A percentile compares a stretch with the other conserved stretches of the same genome.
Evolutionary conservation across 257 asterid species (phyloP).

Genomic region (Lithospermum erythrorhizon): DNA sequence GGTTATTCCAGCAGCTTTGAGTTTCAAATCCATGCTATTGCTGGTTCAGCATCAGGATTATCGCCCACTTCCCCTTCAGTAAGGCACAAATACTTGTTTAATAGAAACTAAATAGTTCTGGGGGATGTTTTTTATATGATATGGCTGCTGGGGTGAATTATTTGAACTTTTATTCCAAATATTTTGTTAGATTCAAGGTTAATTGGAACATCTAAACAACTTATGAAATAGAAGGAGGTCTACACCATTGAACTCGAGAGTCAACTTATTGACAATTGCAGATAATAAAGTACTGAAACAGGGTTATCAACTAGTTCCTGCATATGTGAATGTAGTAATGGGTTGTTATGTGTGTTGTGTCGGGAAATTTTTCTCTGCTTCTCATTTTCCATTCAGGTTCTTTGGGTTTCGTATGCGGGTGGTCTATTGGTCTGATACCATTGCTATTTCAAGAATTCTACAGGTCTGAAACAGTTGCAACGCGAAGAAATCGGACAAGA

Average conservation of each 20-base stretch:
- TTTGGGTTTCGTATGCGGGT: background rate
- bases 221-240: too few relatives aligned
- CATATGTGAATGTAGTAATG: too few relatives aligned
- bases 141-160: too few relatives aligned
- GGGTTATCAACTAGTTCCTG: too few relatives aligned
- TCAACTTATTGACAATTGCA: too few relatives aligned
- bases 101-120: conserved; percentile 20
- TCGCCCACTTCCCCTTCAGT: conserved; percentile 39
- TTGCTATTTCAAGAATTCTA: conserved; percentile 34
- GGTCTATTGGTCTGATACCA: conserved; percentile 28
- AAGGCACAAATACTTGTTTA: conserved; percentile 18
- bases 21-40: conserved; percentile 69
- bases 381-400: conserved; percentile 2
- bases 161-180: too few relatives aligned
- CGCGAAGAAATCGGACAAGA: conserved; percentile 25
- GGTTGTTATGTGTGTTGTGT: too few relatives aligned
- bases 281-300: too few relatives aligned
- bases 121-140: too few relatives aligned
- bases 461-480: conserved; percentile 38
- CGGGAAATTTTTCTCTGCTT: conserved; percentile 20
- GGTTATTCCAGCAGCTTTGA: conserved; percentile 31
- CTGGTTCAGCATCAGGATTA: conserved; percentile 40
- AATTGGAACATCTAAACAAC: too few relatives aligned
- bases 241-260: too few relatives aligned
- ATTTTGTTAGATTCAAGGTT: too few relatives aligned